Evolutionary conservation across 139 green algal species (phyloP), one percentile per base, ranked within the genome.

Genomic region (Chlorella sp.): DNA sequence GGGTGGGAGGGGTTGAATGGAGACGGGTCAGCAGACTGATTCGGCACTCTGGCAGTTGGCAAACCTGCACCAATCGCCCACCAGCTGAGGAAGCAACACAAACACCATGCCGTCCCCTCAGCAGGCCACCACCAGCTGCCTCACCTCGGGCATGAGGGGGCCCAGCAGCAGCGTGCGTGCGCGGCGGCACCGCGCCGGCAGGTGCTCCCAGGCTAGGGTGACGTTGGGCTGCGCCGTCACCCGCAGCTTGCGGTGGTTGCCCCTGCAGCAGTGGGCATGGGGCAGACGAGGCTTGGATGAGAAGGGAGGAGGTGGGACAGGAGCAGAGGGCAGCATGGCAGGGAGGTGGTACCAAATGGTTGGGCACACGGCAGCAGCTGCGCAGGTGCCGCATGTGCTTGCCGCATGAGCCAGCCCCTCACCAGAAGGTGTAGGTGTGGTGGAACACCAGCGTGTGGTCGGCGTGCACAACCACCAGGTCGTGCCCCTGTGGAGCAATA

Each of bases 391-490:
- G n/a, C n/a, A n/a, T n/a, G n/a, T n/a, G n/a, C n/a, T n/a, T n/a
- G n/a, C n/a, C n/a, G n/a, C n/a, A n/a, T n/a, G n/a, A n/a, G n/a
- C n/a, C n/a, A n/a, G n/a, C n/a, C 4, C 16, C 90, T 90, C 78
- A 94, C 94, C 92, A 97, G 90, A 93, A 97, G 1, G 94, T 94
- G 88, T 97, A 97, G 0, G 89, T 94, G 86, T 97, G 94, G 85
- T 96, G 92, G 80, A 97, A 97, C 0, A 93, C 96, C 26, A 97
- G 90, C 4, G 93, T 97, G 1, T 86, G 79, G 44, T 89, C 72
- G 2, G 91, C 85, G 21, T 81, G 80, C 9, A 97, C 85, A 16
- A 94, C 85, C 17, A 93, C 78, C 13, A 96, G 74, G 34, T 93
- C 88, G 71, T 94, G 93, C 21, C 88, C 90, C 5, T 87, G 68